Evolutionary conservation across 306 rosid genomes (phyloP), one percentile per base, ranked within the genome.

Genomic region (Corylus americana): DNA sequence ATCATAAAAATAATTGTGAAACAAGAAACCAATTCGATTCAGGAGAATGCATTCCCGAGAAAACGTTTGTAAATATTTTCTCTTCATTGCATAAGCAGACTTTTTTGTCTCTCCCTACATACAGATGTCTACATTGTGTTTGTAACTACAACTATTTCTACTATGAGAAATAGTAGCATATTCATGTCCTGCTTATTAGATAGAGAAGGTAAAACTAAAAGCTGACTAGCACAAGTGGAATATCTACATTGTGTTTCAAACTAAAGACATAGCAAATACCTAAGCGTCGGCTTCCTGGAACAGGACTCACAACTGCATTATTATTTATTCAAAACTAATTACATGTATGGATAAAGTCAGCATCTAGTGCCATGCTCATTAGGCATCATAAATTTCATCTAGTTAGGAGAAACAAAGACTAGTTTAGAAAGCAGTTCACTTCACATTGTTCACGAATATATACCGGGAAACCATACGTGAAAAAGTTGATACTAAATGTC

Each of bases 381-480:
- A 55, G 50, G 61, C 51, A 53, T 44, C 59, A 45, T 5, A 29
- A 31, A 68, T 48, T 17, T 42, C 51, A 63, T 53, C 76, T 67
- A 55, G 17, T 20, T n/a, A 54, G 64, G 69, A 35, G 58, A 64
- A 57, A 67, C 29, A 57, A 48, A 48, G 61, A 61, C 27, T 71
- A 37, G 47, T 48, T 51, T 7, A 62, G 27, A 25, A 64, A 47
- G 45, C 51, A 71, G 7, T 79, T 81, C 62, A 83, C 70, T 81
- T 63, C 48, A 86, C 83, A 83, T 81, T 77, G 84, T 74, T 79
- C 42, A 83, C 39, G 87, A 88, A 77, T 86, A 85, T 86, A 85
- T 93, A 96, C 99, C 96, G 98, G 99, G 86, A 96, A 93, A 86
- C 99, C 99, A 71, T 96, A 93, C 86, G 97, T 91, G 97, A 96